Evolutionary conservation across 164 flowering plant species (phyloP), one percentile per base, ranked within the genome.

Genomic region (Magnolia kwangsiensis): DNA sequence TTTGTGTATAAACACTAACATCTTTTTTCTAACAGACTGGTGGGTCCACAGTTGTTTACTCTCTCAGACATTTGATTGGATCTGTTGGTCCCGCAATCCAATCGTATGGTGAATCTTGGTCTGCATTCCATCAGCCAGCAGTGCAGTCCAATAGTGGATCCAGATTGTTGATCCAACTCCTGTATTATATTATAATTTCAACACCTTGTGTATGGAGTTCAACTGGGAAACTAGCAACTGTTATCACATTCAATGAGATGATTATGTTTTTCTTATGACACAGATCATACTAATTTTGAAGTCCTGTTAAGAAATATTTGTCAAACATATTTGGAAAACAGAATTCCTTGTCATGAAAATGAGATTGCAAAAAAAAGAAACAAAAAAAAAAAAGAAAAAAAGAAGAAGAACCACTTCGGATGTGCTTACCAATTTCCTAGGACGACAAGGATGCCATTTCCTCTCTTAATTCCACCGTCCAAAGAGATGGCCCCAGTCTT

Each of bases 401-500:
- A 67, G 9, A 13, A 37, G 13, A 1, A 1, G 14, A n/a, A 14
- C 24, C 7, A 20, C 13, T 23, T 7, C 3, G 19, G 20, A 21
- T 13, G 23, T 27, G 78, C 87, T 74, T 90, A 90, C 92, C 88
- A 8, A 65, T 16, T 51, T 37, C 92, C 91, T 67, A 85, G 83
- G 76, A 86, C 79, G 67, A 89, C 29, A 37, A 37, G 45, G 20
- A 85, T 27, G 37, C 94, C 96, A 73, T 85, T 82, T 51, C 85
- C 80, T 73, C 76, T 86, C 27, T 85, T 50, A 63, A 89, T 87
- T 21, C 88, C 91, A 27, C 96, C 96, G 81, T 90, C 96, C 29
- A 91, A 79, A 65, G 96, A 91, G 51, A 91, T 80, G 27, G 96
- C 94, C 59, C 87, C 90, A 67, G 82, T 70, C 37, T 59, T 79